A percentile compares a stretch with the other conserved stretches of the same genome.
These are phyloP conservation scores for Nothopassalora personata DNA, from an alignment of 2,329 filamentous ascomycete genomes.

Conservation along the genomic window DNA sequence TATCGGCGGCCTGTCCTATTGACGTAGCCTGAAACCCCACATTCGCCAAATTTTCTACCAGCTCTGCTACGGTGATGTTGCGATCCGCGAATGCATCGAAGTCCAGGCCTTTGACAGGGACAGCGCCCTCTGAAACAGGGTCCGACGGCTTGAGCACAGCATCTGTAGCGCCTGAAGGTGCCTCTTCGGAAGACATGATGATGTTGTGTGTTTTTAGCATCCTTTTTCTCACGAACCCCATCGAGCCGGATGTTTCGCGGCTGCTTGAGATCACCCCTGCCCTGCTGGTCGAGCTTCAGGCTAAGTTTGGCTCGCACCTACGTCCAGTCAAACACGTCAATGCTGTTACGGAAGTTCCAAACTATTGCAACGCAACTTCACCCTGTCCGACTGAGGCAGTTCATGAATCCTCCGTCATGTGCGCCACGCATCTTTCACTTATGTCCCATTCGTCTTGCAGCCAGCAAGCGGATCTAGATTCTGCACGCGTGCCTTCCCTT, in stretches of 20 bases:
- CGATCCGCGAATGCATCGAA: constrained; percentile 74
- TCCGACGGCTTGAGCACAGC: constrained; percentile 83
- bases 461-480: not conserved
- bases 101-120: constrained; percentile 82
- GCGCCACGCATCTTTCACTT: too few relatives aligned
- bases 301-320: too few relatives aligned
- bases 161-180: constrained; percentile 53
- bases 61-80: constrained; percentile 77
- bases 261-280: too few relatives aligned
- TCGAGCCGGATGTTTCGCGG: too few relatives aligned
- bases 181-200: constrained; percentile 23
- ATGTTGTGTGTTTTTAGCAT: constrained; percentile 9
- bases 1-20: constrained; percentile 78
- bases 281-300: too few relatives aligned
- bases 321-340: too few relatives aligned
- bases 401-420: too few relatives aligned
- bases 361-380: too few relatives aligned
- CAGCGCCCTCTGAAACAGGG: constrained; percentile 71
- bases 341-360: too few relatives aligned
- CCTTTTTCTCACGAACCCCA: too few relatives aligned
- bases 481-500: too few relatives aligned
- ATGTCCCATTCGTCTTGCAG: not conserved
- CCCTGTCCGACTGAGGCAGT: too few relatives aligned
- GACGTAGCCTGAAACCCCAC: constrained; percentile 83
- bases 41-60: constrained; percentile 72